Conservation (phyloP, 208 protist species). For the Trypanosoma theileri region DNA sequence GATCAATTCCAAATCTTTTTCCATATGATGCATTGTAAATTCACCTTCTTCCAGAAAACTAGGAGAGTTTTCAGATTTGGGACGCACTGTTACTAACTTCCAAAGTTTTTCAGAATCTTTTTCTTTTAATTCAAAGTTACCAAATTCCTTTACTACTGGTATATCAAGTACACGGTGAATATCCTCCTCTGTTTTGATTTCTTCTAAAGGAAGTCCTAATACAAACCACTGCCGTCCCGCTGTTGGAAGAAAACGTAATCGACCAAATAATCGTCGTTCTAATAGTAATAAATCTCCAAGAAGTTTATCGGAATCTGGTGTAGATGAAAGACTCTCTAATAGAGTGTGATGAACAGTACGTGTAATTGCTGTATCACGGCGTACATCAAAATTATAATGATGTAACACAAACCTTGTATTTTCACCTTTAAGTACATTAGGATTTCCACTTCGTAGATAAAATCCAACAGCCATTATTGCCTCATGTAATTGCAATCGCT, state of each 20-base stretch:
- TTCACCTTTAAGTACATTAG: slow-evolving; percentile 72
- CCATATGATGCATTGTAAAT: slow-evolving; percentile 29
- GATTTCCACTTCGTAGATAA: slow-evolving; percentile 64
- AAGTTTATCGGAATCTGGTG: slow-evolving; percentile 75
- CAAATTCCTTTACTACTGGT: slow-evolving; percentile 61
- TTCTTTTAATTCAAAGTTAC: slow-evolving; percentile 59
- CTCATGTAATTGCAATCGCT: slow-evolving; percentile 81
- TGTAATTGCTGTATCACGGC: slow-evolving; percentile 80
- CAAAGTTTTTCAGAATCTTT: slow-evolving; percentile 68
- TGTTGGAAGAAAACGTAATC: slow-evolving; percentile 71
- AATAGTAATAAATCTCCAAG: slow-evolving; percentile 75
- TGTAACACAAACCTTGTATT: slow-evolving; percentile 78
- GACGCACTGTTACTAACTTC: slow-evolving; percentile 66
- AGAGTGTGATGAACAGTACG: slow-evolving; percentile 66
- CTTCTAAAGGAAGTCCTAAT: slow-evolving; percentile 66
- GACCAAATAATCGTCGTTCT: slow-evolving; percentile 78
- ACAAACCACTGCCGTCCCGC: slow-evolving; percentile 78
- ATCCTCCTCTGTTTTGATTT: slow-evolving; percentile 80
- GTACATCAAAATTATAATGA: slow-evolving; percentile 91
- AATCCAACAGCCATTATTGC: slow-evolving; percentile 89
- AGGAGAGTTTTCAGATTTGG: slow-evolving; percentile 42
- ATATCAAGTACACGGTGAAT: slow-evolving; percentile 72
- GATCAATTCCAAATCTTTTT: slow-evolving; percentile 51
- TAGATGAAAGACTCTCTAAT: slow-evolving; percentile 42
- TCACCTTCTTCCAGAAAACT: slow-evolving; percentile 60